Base-by-base conservation (phyloP, 2,329 filamentous ascomycete species). In the Pezizomycotina sp. region DNA sequence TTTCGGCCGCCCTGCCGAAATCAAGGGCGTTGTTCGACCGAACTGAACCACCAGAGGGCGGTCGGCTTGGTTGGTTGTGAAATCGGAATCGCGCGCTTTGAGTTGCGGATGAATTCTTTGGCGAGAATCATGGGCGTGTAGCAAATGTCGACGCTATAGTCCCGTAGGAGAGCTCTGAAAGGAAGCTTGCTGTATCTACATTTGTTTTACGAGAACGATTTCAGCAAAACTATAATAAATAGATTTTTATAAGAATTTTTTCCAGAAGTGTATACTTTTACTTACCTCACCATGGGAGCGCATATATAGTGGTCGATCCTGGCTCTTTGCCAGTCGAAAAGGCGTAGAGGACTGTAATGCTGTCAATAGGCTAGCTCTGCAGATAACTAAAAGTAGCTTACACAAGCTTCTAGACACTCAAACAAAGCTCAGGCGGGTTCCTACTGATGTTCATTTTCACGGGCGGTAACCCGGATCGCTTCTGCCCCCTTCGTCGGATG, bases 91-190 rank as follows among this genome's bases (percentile, higher is more conserved):
- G 61, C 31, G 72, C 72, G 47, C 68, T 58, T 13, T 56, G 53
- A 49, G 61, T 74, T n/a, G 15, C 72, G 62, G 56, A 75, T 75
- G 53, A 76, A 77, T 52, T 76, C 72, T 50, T 75, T 76, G 33
- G 72, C 71, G 3, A 76, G 59, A 36, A 76, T 69, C 75, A 79
- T 79, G 27, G 75, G 75, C 2, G 74, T 77, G 68, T 74, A 79
- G 47, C 68, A 71, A 5, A 79, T 53, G 53, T 79, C 74, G 10
- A 68, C 67, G 30, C 67, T 69, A 53, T 75, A 78, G 30, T 67
- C 60, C 43, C 71, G 64, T 3, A 74, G 69, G 0, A 74, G 73
- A 48, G 77, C 67, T 30, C 75, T 67, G 52, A 80, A 79, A 28
- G 75, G 74, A 26, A 79, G 64, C 65, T 76, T 50, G 19, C 44